These are phyloP conservation scores for Trichophyton equinum DNA, from an alignment of 2,329 filamentous ascomycete species.

Conservation along the genomic window DNA sequence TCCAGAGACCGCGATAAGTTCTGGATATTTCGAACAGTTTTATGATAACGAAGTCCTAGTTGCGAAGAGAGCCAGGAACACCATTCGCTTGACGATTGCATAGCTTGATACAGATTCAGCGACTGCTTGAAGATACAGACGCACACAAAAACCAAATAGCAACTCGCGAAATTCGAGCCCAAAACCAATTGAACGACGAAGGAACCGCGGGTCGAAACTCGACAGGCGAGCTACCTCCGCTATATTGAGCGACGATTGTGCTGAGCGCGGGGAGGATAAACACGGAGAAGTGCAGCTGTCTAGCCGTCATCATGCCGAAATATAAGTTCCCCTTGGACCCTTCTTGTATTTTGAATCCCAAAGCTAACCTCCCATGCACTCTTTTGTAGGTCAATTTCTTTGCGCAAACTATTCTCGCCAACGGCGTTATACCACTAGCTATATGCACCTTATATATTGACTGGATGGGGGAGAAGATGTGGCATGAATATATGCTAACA, in stretches of 20 bases:
- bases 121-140: background rate
- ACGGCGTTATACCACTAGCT: background rate
- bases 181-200: background rate
- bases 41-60: background rate
- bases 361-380: conserved; percentile 42
- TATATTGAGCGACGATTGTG: too few relatives aligned
- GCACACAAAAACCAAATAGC: too few relatives aligned
- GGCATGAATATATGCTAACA: background rate
- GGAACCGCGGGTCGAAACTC: background rate
- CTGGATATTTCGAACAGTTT: background rate
- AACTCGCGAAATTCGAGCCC: background rate
- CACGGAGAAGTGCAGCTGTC: background rate
- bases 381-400: conserved; percentile 50
- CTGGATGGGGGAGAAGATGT: background rate
- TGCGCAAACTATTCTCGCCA: conserved; percentile 7
- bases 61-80: background rate
- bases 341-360: background rate
- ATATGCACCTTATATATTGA: too few relatives aligned
- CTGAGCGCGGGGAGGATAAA: background rate
- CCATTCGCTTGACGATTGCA: background rate
- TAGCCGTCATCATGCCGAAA: conserved; percentile 55
- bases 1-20: background rate
- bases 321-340: conserved; percentile 47
- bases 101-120: background rate
- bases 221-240: background rate